Base-by-base conservation (phyloP, 2,329 filamentous ascomycete species). In the Claviceps capensis region DNA sequence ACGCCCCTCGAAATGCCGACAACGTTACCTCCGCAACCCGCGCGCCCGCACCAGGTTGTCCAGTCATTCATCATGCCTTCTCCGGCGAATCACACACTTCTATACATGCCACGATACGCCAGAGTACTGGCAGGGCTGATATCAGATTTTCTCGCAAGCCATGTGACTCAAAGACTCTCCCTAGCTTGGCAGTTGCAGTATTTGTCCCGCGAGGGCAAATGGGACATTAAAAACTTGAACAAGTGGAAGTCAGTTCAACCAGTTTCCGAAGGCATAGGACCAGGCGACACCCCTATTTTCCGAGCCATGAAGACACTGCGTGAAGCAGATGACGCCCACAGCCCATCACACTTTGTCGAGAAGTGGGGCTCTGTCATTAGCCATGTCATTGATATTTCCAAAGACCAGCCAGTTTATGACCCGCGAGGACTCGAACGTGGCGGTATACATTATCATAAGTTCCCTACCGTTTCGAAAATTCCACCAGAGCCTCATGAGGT, bases 201-300 rank as follows among this genome's bases (percentile, higher is more conserved):
- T 61, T 79, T 97, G 23, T 88, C 86, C 2, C 88, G 85, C 1
- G 86, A 89, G 58, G 90, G 90, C 3, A 97, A 97, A 69, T 97
- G 91, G 91, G 91, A 96, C 62, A 88, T 97, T 58, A 97, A 97
- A 70, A 97, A 97, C 62, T 75, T 96, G 11, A 82, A 79, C 54
- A 97, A 97, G 64, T 97, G 91, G 91, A 79, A 87, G 65, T 81
- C 81, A 17, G 85, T 94, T 1, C 68, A 72, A 1, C 86, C 89
- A 0, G 86, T 95, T 1, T 94, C 87, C 0, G 75, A 78, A 1
- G 82, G 84, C 3, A 93, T 97, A 54, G 86, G 78, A 3, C 67
- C 62, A 5, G 34, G 48, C 6, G 62, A 54, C 40, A 56, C 57
- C 0, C 80, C 81, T 14, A 73, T 89, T 4, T 96, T 96, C 64